A percentile compares a stretch with the other conserved stretches of the same genome.
Evolutionary conservation across 495 filamentous ascomycete genomes (phyloP).

Genomic region (Penicillium goetzii): DNA sequence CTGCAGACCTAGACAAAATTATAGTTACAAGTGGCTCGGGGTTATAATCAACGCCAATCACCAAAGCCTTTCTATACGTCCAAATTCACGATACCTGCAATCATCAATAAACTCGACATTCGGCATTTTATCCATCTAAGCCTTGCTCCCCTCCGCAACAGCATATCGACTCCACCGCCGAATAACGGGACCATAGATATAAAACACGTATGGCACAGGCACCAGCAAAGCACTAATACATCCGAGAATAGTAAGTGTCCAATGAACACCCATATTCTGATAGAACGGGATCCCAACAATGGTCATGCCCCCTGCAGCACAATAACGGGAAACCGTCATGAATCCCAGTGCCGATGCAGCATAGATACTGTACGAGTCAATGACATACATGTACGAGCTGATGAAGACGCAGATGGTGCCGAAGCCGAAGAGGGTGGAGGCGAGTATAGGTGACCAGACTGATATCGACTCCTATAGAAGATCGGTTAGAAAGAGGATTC

Average conservation of each 20-base stretch:
- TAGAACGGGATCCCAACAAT: constrained; percentile 35
- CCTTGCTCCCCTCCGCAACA: constrained; percentile 25
- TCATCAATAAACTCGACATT: not conserved
- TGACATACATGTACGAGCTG: not conserved
- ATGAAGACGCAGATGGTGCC: not conserved
- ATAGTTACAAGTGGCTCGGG: too few species aligned
- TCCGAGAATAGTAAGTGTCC: constrained; percentile 59
- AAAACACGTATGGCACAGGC: constrained; percentile 59
- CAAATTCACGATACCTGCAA: not conserved
- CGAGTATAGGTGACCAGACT: not conserved
- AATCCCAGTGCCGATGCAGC: not conserved
- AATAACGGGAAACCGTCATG: not conserved
- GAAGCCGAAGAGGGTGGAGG: not conserved
- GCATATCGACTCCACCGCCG: constrained; percentile 52
- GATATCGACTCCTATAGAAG: not conserved
- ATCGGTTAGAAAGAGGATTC: not conserved
- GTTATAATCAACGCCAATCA: too few species aligned
- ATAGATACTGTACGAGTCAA: not conserved
- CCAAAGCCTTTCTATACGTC: too few species aligned
- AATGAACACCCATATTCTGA: constrained; percentile 57
- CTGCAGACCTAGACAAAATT: too few species aligned
- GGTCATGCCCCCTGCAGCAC: too few species aligned
- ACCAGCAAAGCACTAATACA: constrained; percentile 53
- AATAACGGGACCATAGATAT: constrained; percentile 51
- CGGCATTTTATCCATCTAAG: not conserved